Base-by-base conservation (phyloP, 192 early-diverging fungal species). In the Glomus cerebriforme region DNA sequence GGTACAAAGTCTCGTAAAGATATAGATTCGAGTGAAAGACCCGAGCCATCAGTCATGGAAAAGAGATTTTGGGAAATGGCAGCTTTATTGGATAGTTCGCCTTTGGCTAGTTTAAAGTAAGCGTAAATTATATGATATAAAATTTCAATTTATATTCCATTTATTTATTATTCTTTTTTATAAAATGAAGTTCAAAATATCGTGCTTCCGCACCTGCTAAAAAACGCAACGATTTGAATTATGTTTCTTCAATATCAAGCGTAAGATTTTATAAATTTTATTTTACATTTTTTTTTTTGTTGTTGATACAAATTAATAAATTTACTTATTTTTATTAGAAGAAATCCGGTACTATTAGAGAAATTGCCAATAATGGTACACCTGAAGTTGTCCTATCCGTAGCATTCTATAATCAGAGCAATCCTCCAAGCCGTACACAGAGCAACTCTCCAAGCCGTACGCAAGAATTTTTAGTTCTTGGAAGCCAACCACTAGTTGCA, bases 401-500 rank as follows among this genome's bases (percentile, higher is more conserved):
- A 17, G 87, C 88, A 66, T 84, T 93, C n/a, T 92, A 89, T 83
- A 88, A 89, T 81, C 83, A 88, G 5, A 80, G 86, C 9, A 85
- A 81, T 27, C 86, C 90, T 0, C 81, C 84, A 3, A 77, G 81
- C 32, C 86, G 39, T 43, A 12, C 39, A 43, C 39, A 43, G 39
- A 43, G 10, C 39, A 43, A 43, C 1, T 10, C 39, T 43, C 39
- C 39, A 43, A 43, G 39, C 39, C 39, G 85, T 74, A 83, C 88
- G 84, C 90, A 92, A 66, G 92, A 90, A 85, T 89, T 87, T 70
- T 74, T 86, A 26, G 88, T 94, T 8, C 85, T 93, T 24, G 93
- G 93, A 17, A 89, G 86, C 37, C 92, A 94, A 79, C 85, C 84
- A 12, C 83, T 95, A 26, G 85, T 92, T 0, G 89, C 82, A 2